A percentile compares a stretch with the other conserved stretches of the same genome.
Conservation (phyloP, 164 flowering plant genomes). For the Stephania japonica region DNA sequence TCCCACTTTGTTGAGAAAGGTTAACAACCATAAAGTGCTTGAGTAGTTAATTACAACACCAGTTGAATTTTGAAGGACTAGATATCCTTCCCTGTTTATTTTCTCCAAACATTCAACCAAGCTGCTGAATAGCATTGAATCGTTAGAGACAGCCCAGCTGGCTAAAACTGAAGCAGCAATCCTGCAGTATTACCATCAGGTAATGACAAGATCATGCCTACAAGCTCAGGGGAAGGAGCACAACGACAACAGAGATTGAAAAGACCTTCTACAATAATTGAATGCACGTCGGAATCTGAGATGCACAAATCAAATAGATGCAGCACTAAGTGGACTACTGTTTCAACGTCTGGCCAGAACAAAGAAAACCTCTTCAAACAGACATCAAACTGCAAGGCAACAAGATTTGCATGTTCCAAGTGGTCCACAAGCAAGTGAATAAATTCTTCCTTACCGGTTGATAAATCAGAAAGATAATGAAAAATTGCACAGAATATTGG, state of each 20-base stretch:
- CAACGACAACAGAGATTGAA: conserved; percentile 25
- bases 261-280: conserved; percentile 40
- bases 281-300: conserved; percentile 24
- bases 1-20: conserved; percentile 28
- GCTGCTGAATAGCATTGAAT: conserved; percentile 32
- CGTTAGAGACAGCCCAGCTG: conserved; percentile 34
- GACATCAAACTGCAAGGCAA: conserved; percentile 33
- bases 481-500: conserved; percentile 26
- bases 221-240: conserved; percentile 42
- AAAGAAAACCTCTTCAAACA: conserved; percentile 34
- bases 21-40: conserved; percentile 25
- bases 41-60: conserved; percentile 22
- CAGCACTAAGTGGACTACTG: conserved; percentile 21
- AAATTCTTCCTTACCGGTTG: conserved; percentile 26
- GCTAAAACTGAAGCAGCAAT: conserved; percentile 41
- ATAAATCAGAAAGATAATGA: conserved; percentile 33
- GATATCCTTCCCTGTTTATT: conserved; percentile 14
- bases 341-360: conserved; percentile 28
- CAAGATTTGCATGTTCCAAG: conserved; percentile 34
- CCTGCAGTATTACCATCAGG: conserved; percentile 25
- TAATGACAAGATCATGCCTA: conserved; percentile 32
- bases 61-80: conserved; percentile 1
- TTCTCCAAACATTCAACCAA: conserved; percentile 32
- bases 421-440: conserved; percentile 27
- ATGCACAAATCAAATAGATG: conserved; percentile 26